Evolutionary conservation across 352 stramenopile genomes (phyloP).

Genomic region (Elongisporangium senticosum): DNA sequence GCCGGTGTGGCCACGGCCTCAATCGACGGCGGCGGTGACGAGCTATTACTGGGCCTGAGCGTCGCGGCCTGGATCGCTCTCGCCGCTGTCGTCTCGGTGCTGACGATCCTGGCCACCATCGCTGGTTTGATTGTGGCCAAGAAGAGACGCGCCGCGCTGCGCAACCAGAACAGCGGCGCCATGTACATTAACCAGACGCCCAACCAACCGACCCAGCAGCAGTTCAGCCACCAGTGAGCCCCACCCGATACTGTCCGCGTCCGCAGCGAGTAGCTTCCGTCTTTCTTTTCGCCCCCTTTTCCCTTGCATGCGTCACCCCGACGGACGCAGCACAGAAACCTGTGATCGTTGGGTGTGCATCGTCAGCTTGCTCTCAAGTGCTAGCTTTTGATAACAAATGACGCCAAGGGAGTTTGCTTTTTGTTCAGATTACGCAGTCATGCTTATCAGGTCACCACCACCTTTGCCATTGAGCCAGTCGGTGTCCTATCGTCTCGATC

Average conservation of each 20-base stretch:
- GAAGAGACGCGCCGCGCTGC: slow-evolving; percentile 36
- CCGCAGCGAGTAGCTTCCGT: neutral
- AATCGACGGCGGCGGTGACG: slow-evolving; percentile 60
- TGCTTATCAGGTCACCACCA: neutral
- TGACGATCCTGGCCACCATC: slow-evolving; percentile 44
- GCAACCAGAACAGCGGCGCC: slow-evolving; percentile 33
- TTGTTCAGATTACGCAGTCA: neutral
- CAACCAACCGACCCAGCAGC: neutral
- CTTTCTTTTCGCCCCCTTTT: neutral
- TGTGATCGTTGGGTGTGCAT: neutral
- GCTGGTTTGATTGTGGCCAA: slow-evolving; percentile 43
- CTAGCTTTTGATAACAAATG: neutral
- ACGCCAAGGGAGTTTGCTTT: neutral
- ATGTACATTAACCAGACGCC: slow-evolving; percentile 28
- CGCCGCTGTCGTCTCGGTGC: slow-evolving; percentile 36
- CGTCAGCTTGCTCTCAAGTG: neutral
- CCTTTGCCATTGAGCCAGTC: neutral
- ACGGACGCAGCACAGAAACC: neutral
- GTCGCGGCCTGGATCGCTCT: slow-evolving; percentile 54
- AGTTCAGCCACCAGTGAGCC: neutral
- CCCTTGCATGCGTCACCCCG: neutral
- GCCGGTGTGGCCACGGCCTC: slow-evolving; percentile 26
- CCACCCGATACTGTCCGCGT: neutral
- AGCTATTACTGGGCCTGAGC: slow-evolving; percentile 52
- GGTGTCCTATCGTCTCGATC: neutral